Conservation (phyloP, 148 eudicot species). For the Polygonum maritimum region DNA sequence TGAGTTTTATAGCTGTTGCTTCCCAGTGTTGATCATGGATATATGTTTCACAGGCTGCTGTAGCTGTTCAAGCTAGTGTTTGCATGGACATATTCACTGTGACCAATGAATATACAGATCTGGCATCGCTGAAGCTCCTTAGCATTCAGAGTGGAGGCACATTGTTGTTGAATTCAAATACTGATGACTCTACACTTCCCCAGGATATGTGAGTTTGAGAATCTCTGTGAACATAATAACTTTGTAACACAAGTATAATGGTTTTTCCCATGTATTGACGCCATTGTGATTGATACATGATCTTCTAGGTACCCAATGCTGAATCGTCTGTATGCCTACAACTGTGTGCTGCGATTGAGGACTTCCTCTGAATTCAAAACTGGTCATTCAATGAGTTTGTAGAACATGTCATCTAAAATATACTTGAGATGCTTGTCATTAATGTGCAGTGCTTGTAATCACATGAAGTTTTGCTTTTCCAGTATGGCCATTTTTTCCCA, state of each 20-base stretch:
- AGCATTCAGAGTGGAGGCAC: slow-evolving; percentile 97
- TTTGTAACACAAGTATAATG: not conserved
- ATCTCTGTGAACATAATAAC: not conserved
- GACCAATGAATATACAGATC: slow-evolving; percentile 91
- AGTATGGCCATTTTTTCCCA: slow-evolving; percentile 98
- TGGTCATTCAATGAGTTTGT: too few relatives aligned
- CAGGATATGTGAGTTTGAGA: slow-evolving; percentile 81
- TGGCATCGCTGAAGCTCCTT: slow-evolving; percentile 89
- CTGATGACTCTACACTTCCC: slow-evolving; percentile 98
- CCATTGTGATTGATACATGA: too few relatives aligned
- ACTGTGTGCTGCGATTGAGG: slow-evolving; percentile 79
- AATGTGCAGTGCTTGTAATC: too few relatives aligned
- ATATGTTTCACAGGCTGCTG: slow-evolving; percentile 82
- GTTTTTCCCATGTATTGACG: not conserved
- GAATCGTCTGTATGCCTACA: slow-evolving; percentile 93
- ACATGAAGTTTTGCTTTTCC: slow-evolving; percentile 32
- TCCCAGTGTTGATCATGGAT: slow-evolving; percentile 20
- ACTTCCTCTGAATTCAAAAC: slow-evolving; percentile 82
- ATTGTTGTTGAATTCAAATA: slow-evolving; percentile 66
- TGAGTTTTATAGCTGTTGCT: not conserved
- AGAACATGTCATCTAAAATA: too few relatives aligned
- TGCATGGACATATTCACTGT: slow-evolving; percentile 95
- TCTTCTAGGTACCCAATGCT: slow-evolving; percentile 88
- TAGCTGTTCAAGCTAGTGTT: slow-evolving; percentile 98
- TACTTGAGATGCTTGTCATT: too few relatives aligned